Evolutionary conservation across 805 yeast species (phyloP).

Genomic region (baker's yeast (Saccharomyces cerevisiae)): DNA sequence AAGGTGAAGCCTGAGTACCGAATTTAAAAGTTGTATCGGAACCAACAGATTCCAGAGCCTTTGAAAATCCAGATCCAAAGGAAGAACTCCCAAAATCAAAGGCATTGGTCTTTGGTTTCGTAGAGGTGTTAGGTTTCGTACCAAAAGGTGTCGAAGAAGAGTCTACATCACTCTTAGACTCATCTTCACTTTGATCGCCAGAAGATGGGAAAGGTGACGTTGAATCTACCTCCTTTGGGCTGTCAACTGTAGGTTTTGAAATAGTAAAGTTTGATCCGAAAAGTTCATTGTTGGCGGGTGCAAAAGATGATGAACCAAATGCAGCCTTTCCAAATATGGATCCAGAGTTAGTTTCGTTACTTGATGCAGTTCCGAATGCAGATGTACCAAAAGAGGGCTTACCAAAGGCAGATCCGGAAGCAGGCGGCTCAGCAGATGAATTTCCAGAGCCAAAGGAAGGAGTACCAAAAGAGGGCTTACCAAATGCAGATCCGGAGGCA

Average conservation of each 20-base stretch:
- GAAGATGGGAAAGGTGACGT: background rate
- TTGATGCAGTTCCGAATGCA: background rate
- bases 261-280: background rate
- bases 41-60: background rate
- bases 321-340: slow-evolving; percentile 13
- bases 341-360: background rate
- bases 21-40: background rate
- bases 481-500: slow-evolving; percentile 5
- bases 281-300: background rate
- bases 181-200: background rate
- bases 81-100: background rate
- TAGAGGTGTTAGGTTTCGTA: background rate
- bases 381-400: slow-evolving; percentile 22
- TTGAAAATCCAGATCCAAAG: background rate
- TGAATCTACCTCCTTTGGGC: background rate
- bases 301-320: slow-evolving; percentile 19
- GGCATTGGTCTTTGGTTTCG: background rate
- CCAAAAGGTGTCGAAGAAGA: background rate
- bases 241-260: background rate
- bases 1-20: background rate
- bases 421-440: background rate
- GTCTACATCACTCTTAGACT: background rate
- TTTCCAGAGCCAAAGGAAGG: background rate
- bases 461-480: slow-evolving; percentile 9
- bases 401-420: slow-evolving; percentile 13